Evolutionary conservation across 2,329 filamentous ascomycete genomes (phyloP).

Genomic region (Epichloe typhina): DNA sequence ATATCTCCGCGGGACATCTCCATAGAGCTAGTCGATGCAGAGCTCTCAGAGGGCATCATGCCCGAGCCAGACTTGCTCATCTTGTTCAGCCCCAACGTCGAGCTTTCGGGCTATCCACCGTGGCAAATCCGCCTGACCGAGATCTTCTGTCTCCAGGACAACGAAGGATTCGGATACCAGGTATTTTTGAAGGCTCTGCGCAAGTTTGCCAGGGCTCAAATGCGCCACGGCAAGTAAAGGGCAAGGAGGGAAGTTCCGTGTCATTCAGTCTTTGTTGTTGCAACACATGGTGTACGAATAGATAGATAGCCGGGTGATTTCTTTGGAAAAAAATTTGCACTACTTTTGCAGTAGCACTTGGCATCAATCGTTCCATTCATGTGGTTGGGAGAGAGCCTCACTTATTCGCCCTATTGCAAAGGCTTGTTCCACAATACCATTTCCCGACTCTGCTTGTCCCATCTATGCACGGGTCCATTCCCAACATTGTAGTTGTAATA

Average conservation of each 20-base stretch:
- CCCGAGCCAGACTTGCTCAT: constrained; percentile 82
- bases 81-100: constrained; percentile 71
- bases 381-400: not conserved
- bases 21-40: constrained; percentile 74
- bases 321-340: constrained; percentile 1
- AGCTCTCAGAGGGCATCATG: constrained; percentile 69
- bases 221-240: constrained; percentile 59
- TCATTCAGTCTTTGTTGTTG: not conserved
- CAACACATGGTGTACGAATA: too few species aligned
- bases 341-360: not conserved
- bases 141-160: constrained; percentile 71
- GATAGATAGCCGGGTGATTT: not conserved
- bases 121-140: constrained; percentile 94
- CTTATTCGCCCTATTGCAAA: not conserved
- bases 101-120: constrained; percentile 83
- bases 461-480: constrained; percentile 51
- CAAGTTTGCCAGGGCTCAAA: constrained; percentile 76
- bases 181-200: constrained; percentile 78
- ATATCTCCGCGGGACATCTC: constrained; percentile 72
- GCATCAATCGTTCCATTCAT: not conserved
- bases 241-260: not conserved
- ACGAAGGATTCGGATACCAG: constrained; percentile 80
- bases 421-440: constrained; percentile 27
- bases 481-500: constrained; percentile 80
- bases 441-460: constrained; percentile 44